Evolutionary conservation across 495 filamentous ascomycete species (phyloP), one percentile per base, ranked within the genome.

Genomic region (Daldinia bambusicola): DNA sequence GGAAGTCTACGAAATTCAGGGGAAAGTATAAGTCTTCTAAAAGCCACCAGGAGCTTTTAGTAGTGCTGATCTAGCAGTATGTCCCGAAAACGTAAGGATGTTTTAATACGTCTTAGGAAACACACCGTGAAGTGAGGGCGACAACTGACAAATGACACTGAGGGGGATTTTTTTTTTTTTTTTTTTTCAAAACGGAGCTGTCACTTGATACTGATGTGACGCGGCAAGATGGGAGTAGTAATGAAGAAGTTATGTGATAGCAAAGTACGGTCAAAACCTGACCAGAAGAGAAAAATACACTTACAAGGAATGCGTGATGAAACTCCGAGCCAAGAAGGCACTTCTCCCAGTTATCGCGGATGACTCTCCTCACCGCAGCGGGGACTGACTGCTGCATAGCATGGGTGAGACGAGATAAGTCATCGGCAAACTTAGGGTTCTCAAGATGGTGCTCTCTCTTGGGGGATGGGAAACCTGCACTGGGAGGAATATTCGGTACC

Each of bases 321-420:
- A 84, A 85, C 51, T 85, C 83, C 57, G 80, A 81, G 16, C 83
- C 83, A n/a, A 84, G 63, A n/a, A 84, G 63, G 41, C 80, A 83
- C 58, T 83, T 84, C 55, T 83, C 76, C 83, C 83, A 85, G 61
- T 83, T 79, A 50, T 84, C 82, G 8, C 83, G 77, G 8, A 85
- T 65, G 16, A 79, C 73, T 61, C 80, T 77, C 31, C 83, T 78
- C 8, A 84, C 83, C 4, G 82, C 79, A 66, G 81, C 78, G 16
- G 83, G 77, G 7, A 80, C 58, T 60, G 81, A 80, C 61, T 82
- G 80, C 26, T 79, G 75, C 37, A 84, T 70, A 48, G 77, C 78
- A 73, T 77, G 81, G 13, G 75, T 80, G 26, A 84, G 70, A 55
- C 82, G 78, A 12, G 78, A 80, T 56, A 78, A 66, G 61, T 84